Percentiles rank a stretch among this genome's conserved stretches.
phyloP scores from a whole-genome alignment of 2,329 filamentous ascomycete species.

The Phialophora verrucosa region DNA sequence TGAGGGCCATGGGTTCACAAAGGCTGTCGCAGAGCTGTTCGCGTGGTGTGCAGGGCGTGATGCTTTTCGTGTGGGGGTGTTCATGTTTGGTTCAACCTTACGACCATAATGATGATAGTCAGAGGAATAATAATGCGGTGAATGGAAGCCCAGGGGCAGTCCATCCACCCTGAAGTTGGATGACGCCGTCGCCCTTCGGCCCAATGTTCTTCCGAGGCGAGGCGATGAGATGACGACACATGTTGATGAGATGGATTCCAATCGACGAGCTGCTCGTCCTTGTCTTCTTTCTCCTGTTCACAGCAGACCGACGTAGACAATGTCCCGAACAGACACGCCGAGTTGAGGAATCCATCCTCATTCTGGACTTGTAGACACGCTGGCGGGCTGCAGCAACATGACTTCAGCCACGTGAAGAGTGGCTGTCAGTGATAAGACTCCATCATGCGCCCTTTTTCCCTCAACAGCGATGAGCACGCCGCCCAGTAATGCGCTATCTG shows the following conservation, averaged over 20 bases:
- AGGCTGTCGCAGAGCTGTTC: constrained; percentile 26
- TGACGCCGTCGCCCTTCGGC: neutral
- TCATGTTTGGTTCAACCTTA: constrained; percentile 9
- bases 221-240: neutral
- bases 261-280: no score
- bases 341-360: neutral
- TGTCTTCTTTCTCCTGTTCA: neutral
- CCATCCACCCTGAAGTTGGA: neutral
- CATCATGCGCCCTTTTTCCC: neutral
- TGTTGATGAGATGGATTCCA: no score
- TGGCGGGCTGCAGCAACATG: neutral
- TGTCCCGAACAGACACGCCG: no score
- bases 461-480: neutral
- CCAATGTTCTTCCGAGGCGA: neutral
- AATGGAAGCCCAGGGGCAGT: neutral
- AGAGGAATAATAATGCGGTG: neutral
- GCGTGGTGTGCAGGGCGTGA: constrained; percentile 31
- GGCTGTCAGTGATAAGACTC: neutral
- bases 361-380: neutral
- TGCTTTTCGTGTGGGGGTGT: constrained; percentile 2
- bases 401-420: neutral
- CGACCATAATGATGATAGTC: neutral
- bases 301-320: neutral
- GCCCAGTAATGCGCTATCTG: neutral
- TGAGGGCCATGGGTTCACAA: constrained; percentile 33